Evolutionary conservation across 73 alveolate species (phyloP).

Genomic region (Paramecium sonneborni): DNA sequence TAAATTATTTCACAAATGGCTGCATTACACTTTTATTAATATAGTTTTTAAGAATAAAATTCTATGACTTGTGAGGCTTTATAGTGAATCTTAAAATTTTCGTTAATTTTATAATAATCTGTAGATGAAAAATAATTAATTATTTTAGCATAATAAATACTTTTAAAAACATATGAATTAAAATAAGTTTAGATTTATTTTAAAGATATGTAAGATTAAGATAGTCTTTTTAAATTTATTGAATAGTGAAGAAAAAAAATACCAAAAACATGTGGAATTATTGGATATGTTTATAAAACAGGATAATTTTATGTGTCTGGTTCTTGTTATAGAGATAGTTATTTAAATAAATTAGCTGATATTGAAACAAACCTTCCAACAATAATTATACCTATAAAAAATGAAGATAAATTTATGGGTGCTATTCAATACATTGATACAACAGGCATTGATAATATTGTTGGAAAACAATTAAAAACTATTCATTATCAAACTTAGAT

Average conservation of each 20-base stretch:
- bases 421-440: background rate
- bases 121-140: background rate
- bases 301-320: background rate
- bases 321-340: constrained; percentile 32
- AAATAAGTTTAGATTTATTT: background rate
- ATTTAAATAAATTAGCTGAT: background rate
- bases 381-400: background rate
- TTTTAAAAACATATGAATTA: background rate
- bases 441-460: background rate
- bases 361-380: background rate
- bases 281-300: background rate
- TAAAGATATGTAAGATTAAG: constrained; percentile 8
- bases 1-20: background rate
- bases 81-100: background rate
- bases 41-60: background rate
- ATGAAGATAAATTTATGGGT: background rate
- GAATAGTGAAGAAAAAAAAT: background rate
- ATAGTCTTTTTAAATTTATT: background rate
- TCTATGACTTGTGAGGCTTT: background rate
- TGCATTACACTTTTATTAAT: background rate
- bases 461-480: background rate
- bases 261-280: background rate
- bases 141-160: background rate
- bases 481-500: background rate
- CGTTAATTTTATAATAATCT: background rate